Percentiles rank a stretch among this genome's conserved stretches.
These are phyloP conservation scores for Phytophthora gonapodyides DNA, from an alignment of 352 stramenopile species.

Conservation along the genomic window DNA sequence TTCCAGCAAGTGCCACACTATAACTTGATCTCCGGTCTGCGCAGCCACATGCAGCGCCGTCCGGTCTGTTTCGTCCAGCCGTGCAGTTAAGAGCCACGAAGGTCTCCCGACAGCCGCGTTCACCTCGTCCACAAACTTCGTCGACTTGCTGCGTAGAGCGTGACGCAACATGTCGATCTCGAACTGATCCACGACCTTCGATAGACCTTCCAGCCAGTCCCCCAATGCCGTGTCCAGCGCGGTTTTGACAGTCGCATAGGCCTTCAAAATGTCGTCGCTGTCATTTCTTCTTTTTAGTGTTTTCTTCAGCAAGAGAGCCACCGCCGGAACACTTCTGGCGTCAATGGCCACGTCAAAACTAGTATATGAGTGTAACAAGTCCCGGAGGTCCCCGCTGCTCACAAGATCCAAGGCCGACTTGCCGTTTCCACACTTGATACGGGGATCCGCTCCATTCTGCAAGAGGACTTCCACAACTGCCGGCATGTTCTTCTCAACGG, in stretches of 20 bases:
- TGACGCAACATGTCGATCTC: background rate
- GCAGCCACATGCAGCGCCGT: background rate
- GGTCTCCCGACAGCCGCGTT: background rate
- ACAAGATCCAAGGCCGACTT: background rate
- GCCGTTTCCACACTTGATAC: background rate
- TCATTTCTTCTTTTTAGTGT: background rate
- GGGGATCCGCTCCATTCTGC: background rate
- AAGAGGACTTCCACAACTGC: constrained; percentile 1
- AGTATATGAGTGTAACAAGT: background rate
- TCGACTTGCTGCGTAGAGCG: background rate
- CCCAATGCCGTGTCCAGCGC: background rate
- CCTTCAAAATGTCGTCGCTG: background rate
- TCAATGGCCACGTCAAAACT: background rate
- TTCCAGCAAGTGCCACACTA: background rate
- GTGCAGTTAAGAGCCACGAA: background rate
- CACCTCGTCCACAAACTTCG: constrained; percentile 2
- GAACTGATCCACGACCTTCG: constrained; percentile 3
- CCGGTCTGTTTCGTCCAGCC: background rate
- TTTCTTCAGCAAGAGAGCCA: background rate
- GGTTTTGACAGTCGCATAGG: background rate
- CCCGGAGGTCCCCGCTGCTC: background rate
- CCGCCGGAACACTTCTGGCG: background rate
- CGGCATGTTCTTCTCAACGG: background rate
- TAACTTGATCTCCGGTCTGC: background rate
- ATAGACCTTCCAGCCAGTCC: background rate